Evolutionary conservation across 192 early-diverging fungal species (phyloP).

Genomic region (Coemansia sp.): DNA sequence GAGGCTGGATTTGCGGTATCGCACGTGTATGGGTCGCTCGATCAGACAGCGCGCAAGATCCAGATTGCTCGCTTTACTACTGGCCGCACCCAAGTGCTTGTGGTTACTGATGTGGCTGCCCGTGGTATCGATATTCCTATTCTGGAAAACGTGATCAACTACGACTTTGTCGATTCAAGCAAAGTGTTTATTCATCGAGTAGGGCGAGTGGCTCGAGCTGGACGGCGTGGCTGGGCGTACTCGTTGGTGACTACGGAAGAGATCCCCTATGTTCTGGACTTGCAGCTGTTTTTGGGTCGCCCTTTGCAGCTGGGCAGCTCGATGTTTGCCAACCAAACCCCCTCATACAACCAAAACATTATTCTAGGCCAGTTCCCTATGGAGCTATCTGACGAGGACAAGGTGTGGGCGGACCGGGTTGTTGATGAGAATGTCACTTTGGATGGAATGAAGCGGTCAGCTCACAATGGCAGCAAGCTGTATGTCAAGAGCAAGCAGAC

Average conservation of each 20-base stretch:
- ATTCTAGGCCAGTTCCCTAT: constrained; percentile 76
- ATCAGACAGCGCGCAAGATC: constrained; percentile 85
- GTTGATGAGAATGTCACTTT: constrained; percentile 63
- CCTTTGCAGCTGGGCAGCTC: constrained; percentile 59
- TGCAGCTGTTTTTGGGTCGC: constrained; percentile 88
- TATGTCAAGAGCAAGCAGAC: constrained; percentile 78
- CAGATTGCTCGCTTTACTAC: constrained; percentile 83
- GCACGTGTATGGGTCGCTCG: constrained; percentile 92
- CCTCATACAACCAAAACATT: constrained; percentile 75
- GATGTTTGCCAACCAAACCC: constrained; percentile 30
- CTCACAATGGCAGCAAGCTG: constrained; percentile 81
- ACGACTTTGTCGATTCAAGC: constrained; percentile 86
- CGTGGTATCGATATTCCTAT: constrained; percentile 99
- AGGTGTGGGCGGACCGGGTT: constrained; percentile 69
- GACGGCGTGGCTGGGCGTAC: constrained; percentile 87
- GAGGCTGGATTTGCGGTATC: constrained; percentile 72
- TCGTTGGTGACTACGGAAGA: constrained; percentile 86
- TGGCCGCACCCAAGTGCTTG: constrained; percentile 73
- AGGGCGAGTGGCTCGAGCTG: constrained; percentile 94
- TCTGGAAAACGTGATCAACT: constrained; percentile 96
- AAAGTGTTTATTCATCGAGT: constrained; percentile 98
- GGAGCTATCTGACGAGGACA: constrained; percentile 64
- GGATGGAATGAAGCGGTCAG: constrained; percentile 61
- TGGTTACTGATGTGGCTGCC: constrained; percentile 98
- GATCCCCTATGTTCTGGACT: constrained; percentile 86